These are phyloP conservation scores for Sporothrix sp. DNA, from an alignment of 2,329 filamentous ascomycete species.

Conservation along the genomic window DNA sequence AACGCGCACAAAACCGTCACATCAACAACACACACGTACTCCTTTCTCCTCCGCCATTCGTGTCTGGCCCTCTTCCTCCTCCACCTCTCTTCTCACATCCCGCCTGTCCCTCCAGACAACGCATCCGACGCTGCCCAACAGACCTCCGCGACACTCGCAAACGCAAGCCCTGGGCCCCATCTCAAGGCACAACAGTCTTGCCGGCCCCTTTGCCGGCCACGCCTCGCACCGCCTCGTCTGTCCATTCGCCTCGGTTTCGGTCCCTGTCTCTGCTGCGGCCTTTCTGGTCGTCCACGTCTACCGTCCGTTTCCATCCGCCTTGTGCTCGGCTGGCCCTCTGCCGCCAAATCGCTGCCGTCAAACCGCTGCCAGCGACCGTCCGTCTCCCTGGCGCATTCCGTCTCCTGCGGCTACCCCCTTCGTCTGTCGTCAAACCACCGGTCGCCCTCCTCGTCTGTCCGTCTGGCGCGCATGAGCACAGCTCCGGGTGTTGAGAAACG, in stretches of 20 bases:
- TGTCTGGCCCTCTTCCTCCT: neutral
- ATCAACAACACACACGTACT: constrained; percentile 14
- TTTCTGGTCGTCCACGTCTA: neutral
- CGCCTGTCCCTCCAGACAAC: neutral
- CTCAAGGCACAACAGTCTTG: no score
- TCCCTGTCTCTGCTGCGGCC: neutral
- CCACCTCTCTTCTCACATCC: neutral
- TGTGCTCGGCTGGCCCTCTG: no score
- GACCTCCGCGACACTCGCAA: neutral
- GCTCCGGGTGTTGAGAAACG: neutral
- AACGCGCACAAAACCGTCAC: constrained; percentile 14
- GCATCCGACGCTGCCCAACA: constrained; percentile 3
- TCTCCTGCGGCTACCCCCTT: constrained; percentile 3
- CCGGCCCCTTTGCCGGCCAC: neutral
- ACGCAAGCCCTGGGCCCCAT: no score
- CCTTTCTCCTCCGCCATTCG: neutral
- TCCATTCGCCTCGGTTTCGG: neutral
- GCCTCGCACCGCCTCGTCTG: neutral
- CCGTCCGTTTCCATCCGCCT: neutral
- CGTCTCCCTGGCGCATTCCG: constrained; percentile 4
- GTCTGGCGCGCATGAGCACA: neutral
- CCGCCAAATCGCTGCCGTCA: neutral
- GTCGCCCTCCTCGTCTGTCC: neutral
- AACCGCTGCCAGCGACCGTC: neutral
- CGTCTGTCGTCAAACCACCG: neutral